Evolutionary conservation across 2,329 filamentous ascomycete genomes (phyloP).

Genomic region (Aspergillus niger): DNA sequence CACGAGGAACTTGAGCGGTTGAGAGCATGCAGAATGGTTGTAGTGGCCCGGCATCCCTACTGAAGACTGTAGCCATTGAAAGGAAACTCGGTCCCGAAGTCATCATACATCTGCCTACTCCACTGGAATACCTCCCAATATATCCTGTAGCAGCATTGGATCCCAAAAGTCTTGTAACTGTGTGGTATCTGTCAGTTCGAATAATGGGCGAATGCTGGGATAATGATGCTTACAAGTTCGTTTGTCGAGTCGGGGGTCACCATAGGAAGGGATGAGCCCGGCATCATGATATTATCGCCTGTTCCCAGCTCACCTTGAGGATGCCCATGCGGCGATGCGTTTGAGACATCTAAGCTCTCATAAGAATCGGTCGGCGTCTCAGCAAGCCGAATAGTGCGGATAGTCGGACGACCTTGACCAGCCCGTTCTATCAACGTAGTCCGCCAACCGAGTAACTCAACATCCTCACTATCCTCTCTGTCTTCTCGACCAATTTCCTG

Average conservation of each 20-base stretch:
- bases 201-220: neutral
- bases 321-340: neutral
- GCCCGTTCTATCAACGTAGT: conserved; percentile 2
- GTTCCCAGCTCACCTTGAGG: too few species aligned
- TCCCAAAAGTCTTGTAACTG: conserved; percentile 8
- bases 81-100: neutral
- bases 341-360: neutral
- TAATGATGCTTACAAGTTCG: neutral
- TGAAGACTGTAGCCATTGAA: neutral
- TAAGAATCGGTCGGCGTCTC: neutral
- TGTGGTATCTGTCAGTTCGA: neutral
- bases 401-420: neutral
- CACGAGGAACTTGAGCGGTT: too few species aligned
- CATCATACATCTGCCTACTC: neutral
- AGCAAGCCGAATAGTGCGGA: conserved; percentile 1
- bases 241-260: conserved; percentile 4
- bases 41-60: too few species aligned
- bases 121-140: neutral
- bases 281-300: neutral
- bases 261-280: neutral
- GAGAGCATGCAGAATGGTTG: too few species aligned
- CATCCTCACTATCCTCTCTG: conserved; percentile 4
- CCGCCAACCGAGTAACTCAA: conserved; percentile 4
- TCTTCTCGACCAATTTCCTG: neutral
- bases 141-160: conserved; percentile 5